Evolutionary conservation across 306 rosid species (phyloP).

Genomic region (Rosa chinensis): DNA sequence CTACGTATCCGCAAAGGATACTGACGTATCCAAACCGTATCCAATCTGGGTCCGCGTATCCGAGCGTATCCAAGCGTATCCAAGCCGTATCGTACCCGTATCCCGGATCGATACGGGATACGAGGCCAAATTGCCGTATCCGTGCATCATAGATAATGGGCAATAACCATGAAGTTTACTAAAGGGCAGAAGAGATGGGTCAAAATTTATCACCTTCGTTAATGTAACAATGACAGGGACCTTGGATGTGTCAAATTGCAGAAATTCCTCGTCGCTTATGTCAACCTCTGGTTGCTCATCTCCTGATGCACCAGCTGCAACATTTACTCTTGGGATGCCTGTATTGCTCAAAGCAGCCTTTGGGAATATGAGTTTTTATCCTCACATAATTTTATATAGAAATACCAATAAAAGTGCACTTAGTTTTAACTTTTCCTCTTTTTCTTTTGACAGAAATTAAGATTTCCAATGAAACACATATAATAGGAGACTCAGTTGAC

Average conservation of each 20-base stretch:
- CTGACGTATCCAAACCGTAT: too few relatives aligned
- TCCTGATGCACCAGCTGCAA: conserved; percentile 51
- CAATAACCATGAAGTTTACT: neutral
- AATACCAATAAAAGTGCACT: neutral
- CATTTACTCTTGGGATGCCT: conserved; percentile 80
- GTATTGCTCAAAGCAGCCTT: conserved; percentile 17
- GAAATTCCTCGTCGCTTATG: conserved; percentile 79
- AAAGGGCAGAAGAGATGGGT: neutral
- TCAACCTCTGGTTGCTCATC: conserved; percentile 78
- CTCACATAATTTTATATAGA: neutral
- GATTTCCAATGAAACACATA: neutral
- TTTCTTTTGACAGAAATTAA: neutral
- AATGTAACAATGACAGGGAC: conserved; percentile 80
- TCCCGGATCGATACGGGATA: too few relatives aligned
- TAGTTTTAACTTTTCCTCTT: neutral
- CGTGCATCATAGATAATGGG: too few relatives aligned
- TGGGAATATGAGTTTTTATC: neutral
- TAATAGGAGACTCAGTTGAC: neutral
- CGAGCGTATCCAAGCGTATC: too few relatives aligned
- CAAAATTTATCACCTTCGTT: conserved; percentile 55
- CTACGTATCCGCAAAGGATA: too few relatives aligned
- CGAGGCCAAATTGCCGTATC: too few relatives aligned
- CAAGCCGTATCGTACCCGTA: too few relatives aligned
- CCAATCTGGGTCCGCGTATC: too few relatives aligned
- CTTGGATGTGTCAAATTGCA: conserved; percentile 84